Conservation (phyloP, 768 basidiomycete species). For the Mycena amicta region DNA sequence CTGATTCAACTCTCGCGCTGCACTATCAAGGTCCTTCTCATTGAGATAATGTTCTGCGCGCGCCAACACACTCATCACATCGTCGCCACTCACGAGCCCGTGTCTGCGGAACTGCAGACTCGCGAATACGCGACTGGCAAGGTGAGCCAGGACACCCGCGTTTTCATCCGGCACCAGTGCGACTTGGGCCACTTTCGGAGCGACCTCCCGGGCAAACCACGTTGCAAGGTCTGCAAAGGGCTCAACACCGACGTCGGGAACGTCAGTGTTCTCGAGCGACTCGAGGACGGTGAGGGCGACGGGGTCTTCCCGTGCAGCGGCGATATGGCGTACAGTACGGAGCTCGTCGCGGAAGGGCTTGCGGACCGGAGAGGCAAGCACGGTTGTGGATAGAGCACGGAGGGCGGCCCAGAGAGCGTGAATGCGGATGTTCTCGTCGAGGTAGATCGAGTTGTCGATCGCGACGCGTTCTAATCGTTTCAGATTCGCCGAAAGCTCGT, state of each 20-base stretch:
- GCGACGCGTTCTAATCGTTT: constrained; percentile 91
- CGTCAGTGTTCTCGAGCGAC: constrained; percentile 66
- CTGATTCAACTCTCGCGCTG: constrained; percentile 90
- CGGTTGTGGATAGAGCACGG: constrained; percentile 71
- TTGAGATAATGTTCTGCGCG: constrained; percentile 87
- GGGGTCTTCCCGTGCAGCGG: constrained; percentile 70
- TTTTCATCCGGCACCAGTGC: constrained; percentile 90
- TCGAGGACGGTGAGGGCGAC: constrained; percentile 68
- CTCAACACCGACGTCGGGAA: constrained; percentile 82
- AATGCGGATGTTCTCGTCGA: constrained; percentile 91
- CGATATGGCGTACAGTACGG: constrained; percentile 74
- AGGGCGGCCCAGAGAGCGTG: constrained; percentile 93
- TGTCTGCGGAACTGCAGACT: constrained; percentile 77
- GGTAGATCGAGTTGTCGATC: constrained; percentile 85
- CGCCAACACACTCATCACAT: constrained; percentile 85
- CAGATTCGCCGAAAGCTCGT: constrained; percentile 86
- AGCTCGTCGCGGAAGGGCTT: constrained; percentile 91
- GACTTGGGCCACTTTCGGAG: constrained; percentile 83
- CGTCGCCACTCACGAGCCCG: constrained; percentile 77
- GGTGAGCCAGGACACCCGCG: constrained; percentile 84
- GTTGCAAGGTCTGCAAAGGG: constrained; percentile 86
- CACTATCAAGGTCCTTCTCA: constrained; percentile 90
- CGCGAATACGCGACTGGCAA: constrained; percentile 79
- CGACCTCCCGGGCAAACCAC: constrained; percentile 88
- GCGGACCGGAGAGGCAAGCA: constrained; percentile 66